Evolutionary conservation across 805 yeast species (phyloP), one percentile per base, ranked within the genome.

Genomic region (Wickerhamomyces hampshirensis): DNA sequence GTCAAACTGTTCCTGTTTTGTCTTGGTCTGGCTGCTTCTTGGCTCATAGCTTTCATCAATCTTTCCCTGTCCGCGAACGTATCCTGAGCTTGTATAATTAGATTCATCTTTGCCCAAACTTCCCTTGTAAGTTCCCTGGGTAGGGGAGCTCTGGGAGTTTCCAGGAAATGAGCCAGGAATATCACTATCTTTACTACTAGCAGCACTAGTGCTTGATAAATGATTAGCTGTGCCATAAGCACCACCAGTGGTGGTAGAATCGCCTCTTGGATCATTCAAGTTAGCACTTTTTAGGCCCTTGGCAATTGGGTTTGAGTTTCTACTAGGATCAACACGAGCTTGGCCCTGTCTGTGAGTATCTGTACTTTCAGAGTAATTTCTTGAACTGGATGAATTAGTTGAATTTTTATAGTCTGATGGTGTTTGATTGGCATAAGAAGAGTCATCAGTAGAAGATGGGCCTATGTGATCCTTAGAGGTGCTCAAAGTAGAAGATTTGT

Each of bases 301-400:
- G 18, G 44, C 35, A 23, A 41, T 41, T 18, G 49, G 50, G 23
- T 46, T 44, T 17, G 42, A 40, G 37, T 42, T 43, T 24, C 37
- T 41, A 14, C 31, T 28, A 7, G 34, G 30, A 24, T 41, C 47
- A 26, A 39, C 40, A 24, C 13, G 27, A 8, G 42, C 29, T 27
- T 10, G n/a, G 24, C 26, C 15, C 7, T 6, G 26, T 16, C 18
- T 21, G 12, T 10, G 11, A n/a, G 4, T 14, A 18, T 12, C 7
- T n/a, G 27, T 6, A 11, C 28, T 12, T 3, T 23, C 12, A 19
- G 31, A 6, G 17, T 10, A 17, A 12, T 31, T 18, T 9, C n/a
- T 19, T 18, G 24, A 18, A 15, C 19, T 12, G 13, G 14, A n/a
- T 11, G 29, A 14, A 8, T 28, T 11, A 31, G 26, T 10, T n/a